Evolutionary conservation across 2,329 filamentous ascomycete genomes (phyloP).

Genomic region (Aureobasidium sp.): DNA sequence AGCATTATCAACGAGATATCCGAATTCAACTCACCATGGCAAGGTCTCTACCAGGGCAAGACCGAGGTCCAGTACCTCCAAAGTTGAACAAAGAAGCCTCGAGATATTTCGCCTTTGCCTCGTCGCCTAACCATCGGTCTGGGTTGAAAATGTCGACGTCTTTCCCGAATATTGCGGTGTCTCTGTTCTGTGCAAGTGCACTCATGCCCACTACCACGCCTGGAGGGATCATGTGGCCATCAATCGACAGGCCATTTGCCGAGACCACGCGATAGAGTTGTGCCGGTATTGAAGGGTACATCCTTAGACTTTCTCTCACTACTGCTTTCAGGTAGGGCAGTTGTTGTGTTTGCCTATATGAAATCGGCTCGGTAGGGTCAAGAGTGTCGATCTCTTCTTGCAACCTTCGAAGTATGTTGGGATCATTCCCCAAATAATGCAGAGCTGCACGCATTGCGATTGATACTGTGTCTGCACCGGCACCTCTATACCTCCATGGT

Average conservation of each 20-base stretch:
- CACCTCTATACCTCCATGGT: neutral
- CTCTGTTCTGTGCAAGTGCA: constrained; percentile 56
- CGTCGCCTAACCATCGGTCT: constrained; percentile 55
- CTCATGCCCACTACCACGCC: constrained; percentile 18
- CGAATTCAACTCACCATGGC: constrained; percentile 15
- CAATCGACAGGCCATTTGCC: constrained; percentile 3
- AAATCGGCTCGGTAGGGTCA: neutral
- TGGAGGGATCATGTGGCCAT: constrained; percentile 20
- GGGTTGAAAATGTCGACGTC: constrained; percentile 61
- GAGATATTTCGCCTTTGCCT: constrained; percentile 22
- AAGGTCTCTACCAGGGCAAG: constrained; percentile 21
- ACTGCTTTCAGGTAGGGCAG: constrained; percentile 8
- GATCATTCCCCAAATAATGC: neutral
- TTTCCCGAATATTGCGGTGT: constrained; percentile 58
- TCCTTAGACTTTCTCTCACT: neutral
- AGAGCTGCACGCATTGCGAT: constrained; percentile 11
- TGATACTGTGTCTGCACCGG: constrained; percentile 16
- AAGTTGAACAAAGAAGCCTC: constrained; percentile 21
- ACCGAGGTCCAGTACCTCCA: constrained; percentile 22
- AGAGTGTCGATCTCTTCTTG: constrained; percentile 8
- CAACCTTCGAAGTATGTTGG: neutral
- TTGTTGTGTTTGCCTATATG: constrained; percentile 26
- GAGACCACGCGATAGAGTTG: constrained; percentile 27
- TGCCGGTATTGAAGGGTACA: neutral
- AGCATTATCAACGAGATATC: neutral